phyloP scores from a whole-genome alignment of 2,329 filamentous ascomycete species.

The Aspergillus novofumigatus region DNA sequence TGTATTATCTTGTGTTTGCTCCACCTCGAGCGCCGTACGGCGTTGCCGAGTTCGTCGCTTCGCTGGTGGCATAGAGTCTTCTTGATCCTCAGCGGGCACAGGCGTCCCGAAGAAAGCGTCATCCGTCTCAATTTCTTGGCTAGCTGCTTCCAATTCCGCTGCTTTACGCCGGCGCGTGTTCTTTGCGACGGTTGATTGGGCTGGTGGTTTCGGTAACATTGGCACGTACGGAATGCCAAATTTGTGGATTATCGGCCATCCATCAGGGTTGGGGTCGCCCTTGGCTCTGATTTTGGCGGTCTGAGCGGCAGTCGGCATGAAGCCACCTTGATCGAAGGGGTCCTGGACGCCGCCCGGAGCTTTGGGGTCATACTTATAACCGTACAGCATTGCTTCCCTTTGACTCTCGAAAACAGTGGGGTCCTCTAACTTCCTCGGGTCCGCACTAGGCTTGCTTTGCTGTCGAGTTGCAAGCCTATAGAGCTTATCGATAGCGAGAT shows the following conservation, averaged over 20 bases:
- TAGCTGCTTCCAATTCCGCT: slow-evolving; percentile 30
- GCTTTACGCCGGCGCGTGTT: slow-evolving; percentile 36
- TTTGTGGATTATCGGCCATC: slow-evolving; percentile 35
- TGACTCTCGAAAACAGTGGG: slow-evolving; percentile 53
- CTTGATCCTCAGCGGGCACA: slow-evolving; percentile 23
- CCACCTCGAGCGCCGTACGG: slow-evolving; percentile 19
- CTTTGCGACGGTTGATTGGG: slow-evolving; percentile 24
- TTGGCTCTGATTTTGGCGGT: slow-evolving; percentile 37
- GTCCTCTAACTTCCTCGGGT: slow-evolving; percentile 50
- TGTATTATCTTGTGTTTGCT: slow-evolving; percentile 13
- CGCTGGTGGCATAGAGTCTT: slow-evolving; percentile 21
- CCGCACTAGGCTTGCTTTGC: slow-evolving; percentile 46
- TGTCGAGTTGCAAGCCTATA: slow-evolving; percentile 47
- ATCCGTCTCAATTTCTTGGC: slow-evolving; percentile 24
- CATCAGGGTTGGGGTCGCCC: slow-evolving; percentile 38
- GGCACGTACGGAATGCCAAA: slow-evolving; percentile 36
- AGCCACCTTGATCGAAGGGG: slow-evolving; percentile 52
- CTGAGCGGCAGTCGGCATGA: slow-evolving; percentile 42
- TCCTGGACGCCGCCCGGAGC: slow-evolving; percentile 49
- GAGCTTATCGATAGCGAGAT: slow-evolving; percentile 48
- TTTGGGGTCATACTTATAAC: slow-evolving; percentile 54
- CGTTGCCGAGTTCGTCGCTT: slow-evolving; percentile 34
- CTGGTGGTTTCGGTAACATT: slow-evolving; percentile 31
- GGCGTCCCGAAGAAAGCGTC: slow-evolving; percentile 24
- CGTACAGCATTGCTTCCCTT: slow-evolving; percentile 59